Percentiles rank a stretch among this genome's conserved stretches.
Evolutionary conservation across 2,329 filamentous ascomycete species (phyloP).

Genomic region (Plectosphaerella sp.): DNA sequence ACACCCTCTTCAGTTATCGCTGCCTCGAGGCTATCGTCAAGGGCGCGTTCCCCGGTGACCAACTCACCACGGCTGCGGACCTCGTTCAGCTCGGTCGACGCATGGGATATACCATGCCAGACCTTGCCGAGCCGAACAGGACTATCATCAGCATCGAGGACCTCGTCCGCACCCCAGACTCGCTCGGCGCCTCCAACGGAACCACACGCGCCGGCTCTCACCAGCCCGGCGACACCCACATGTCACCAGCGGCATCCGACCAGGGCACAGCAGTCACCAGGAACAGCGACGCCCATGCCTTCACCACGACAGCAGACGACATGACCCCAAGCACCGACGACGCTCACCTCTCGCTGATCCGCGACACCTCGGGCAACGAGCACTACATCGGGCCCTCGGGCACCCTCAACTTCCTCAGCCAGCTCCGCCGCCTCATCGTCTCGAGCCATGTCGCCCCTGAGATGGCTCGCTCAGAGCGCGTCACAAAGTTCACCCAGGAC

Average conservation of each 20-base stretch:
- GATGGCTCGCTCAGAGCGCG: constrained; percentile 1
- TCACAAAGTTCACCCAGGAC: constrained; percentile 15
- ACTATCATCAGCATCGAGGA: constrained; percentile 12
- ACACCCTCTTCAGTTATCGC: constrained; percentile 17
- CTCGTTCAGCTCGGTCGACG: constrained; percentile 22
- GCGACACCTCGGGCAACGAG: constrained; percentile 26
- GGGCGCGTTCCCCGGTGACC: constrained; percentile 26
- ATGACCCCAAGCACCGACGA: constrained; percentile 9
- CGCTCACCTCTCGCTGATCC: constrained; percentile 19
- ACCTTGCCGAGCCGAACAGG: constrained; percentile 15
- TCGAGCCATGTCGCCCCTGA: constrained; percentile 11
- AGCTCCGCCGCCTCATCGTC: constrained; percentile 25
- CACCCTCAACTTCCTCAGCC: constrained; percentile 27
- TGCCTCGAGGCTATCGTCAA: constrained; percentile 31
- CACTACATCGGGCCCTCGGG: constrained; percentile 33
- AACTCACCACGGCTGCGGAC: constrained; percentile 20
- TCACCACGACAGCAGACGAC: background rate
- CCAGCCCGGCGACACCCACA: background rate
- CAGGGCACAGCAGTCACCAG: background rate
- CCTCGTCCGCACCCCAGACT: constrained; percentile 6
- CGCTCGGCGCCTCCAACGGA: background rate
- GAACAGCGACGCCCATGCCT: background rate
- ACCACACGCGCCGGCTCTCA: background rate
- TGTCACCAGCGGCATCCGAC: background rate
- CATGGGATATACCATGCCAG: constrained; percentile 28